phyloP scores from a whole-genome alignment of 768 basidiomycete species.

The Termitomyces sp. region DNA sequence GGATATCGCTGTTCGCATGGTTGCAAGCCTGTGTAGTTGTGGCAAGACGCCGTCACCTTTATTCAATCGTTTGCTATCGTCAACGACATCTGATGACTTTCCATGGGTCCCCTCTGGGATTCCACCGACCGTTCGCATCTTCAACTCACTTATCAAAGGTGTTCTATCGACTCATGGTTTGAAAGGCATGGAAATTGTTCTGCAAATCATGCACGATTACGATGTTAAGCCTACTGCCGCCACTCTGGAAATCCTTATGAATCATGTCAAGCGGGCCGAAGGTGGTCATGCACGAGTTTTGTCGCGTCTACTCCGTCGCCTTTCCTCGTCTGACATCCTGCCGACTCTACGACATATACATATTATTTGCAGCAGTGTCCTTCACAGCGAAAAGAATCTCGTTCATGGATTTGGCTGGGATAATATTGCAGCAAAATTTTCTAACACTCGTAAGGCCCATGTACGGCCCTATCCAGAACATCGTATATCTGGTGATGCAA shows the following conservation, averaged over 20 bases:
- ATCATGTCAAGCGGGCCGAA: constrained; percentile 44
- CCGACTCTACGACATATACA: constrained; percentile 60
- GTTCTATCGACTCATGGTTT: constrained; percentile 49
- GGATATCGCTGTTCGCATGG: constrained; percentile 48
- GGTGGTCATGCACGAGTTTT: constrained; percentile 43
- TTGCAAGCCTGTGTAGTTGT: constrained; percentile 43
- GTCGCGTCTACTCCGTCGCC: constrained; percentile 41
- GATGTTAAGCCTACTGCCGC: constrained; percentile 48
- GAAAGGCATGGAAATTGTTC: constrained; percentile 38
- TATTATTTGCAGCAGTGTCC: constrained; percentile 45
- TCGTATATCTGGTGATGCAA: constrained; percentile 22
- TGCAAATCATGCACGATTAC: constrained; percentile 53
- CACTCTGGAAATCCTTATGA: constrained; percentile 55
- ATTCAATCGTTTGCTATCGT: constrained; percentile 23
- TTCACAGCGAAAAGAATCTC: constrained; percentile 51
- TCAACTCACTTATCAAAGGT: constrained; percentile 61
- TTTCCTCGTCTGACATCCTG: constrained; percentile 37
- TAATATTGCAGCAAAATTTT: constrained; percentile 34
- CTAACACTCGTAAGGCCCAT: constrained; percentile 23
- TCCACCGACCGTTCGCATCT: constrained; percentile 41
- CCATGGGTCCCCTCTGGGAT: constrained; percentile 30
- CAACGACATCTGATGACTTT: constrained; percentile 16
- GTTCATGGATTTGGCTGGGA: constrained; percentile 47
- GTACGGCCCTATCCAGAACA: constrained; percentile 15
- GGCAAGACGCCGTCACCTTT: constrained; percentile 24